Percentiles rank a stretch among this genome's conserved stretches.
phyloP scores from a whole-genome alignment of 176 grass and related monocot genomes.

The Saccharum officinarum region DNA sequence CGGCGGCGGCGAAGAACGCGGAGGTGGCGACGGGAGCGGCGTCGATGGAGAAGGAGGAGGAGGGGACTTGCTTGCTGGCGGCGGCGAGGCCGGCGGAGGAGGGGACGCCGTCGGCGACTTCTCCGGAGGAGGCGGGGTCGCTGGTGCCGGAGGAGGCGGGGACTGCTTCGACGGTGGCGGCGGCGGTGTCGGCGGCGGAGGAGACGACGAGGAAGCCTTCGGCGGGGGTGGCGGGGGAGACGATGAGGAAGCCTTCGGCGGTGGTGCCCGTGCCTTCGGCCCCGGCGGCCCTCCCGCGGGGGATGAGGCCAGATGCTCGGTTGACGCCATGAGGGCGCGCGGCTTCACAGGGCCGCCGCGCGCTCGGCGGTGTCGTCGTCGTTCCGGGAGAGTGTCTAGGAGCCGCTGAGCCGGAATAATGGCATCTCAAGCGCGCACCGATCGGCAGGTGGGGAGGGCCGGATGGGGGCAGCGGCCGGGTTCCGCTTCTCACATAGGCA shows the following conservation, averaged over 20 bases:
- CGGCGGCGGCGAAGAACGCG: neutral
- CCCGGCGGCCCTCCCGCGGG: slow-evolving; percentile 23
- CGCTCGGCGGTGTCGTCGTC: slow-evolving; percentile 13
- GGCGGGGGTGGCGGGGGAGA: neutral
- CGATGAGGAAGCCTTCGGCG: neutral
- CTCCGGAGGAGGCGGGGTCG: neutral
- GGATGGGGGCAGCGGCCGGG: neutral
- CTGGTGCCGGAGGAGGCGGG: neutral
- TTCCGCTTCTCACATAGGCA: too few species aligned
- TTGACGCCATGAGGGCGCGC: slow-evolving; percentile 46
- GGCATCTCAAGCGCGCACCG: slow-evolving; percentile 16
- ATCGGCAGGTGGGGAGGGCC: neutral
- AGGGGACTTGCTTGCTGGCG: slow-evolving; percentile 4
- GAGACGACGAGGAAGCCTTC: neutral
- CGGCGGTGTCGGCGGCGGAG: neutral
- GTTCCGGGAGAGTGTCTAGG: neutral
- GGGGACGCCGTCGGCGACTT: slow-evolving; percentile 1
- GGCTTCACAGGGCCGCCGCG: slow-evolving; percentile 33
- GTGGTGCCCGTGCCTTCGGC: neutral
- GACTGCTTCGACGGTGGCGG: neutral
- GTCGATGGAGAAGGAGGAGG: slow-evolving; percentile 13
- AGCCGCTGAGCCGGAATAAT: neutral
- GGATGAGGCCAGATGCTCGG: slow-evolving; percentile 6
- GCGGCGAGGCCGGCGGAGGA: slow-evolving; percentile 23
- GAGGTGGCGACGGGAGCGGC: slow-evolving; percentile 1